Base-by-base conservation (phyloP, 2,329 filamentous ascomycete genomes). In the Microdochium nivale region DNA sequence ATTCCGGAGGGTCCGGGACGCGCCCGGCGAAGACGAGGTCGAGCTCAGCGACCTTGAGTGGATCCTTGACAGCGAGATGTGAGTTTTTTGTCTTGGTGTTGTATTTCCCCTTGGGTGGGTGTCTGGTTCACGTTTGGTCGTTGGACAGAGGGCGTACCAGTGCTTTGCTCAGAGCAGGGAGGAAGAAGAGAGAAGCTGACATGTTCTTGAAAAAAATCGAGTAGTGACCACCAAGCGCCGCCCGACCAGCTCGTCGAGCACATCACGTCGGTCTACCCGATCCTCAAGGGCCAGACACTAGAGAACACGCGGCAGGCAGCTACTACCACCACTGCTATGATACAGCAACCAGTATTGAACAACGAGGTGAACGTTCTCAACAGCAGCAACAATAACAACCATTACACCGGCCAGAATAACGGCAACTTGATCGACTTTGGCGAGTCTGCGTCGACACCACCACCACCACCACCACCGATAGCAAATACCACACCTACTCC, bases 31-130 rank as follows among this genome's bases (percentile, higher is more conserved):
- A 1, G 65, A 78, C 3, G 88, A 94, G 56, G 85, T 92, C 65
- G 88, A 88, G 25, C 88, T 95, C 66, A 90, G 95, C 65, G 89
- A 88, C 58, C 73, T 99, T 27, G 94, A 97, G 69, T 99, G 90
- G 89, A 91, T 97, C 62, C 88, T 99, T 62, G 87, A 92, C 67
- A 86, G 91, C 1, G 77, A 84, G 52, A 80, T 99, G 90, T 95
- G 70, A 64, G 76, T 67, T n/a, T 9, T 43, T 43, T 47, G 37
- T 5, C 7, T 43, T 46, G 60, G 49, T 59, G 52, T n/a, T n/a
- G n/a, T n/a, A n/a, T n/a, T n/a, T n/a, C n/a, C n/a, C n/a, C n/a
- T n/a, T n/a, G n/a, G n/a, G n/a, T n/a, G n/a, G n/a, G n/a, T n/a
- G n/a, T n/a, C n/a, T n/a, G n/a, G n/a, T n/a, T n/a, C n/a, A n/a